A percentile compares a stretch with the other conserved stretches of the same genome.
Conservation (phyloP, 225 moss, liverwort and hornwort species). For the Pleurozium schreberi region DNA sequence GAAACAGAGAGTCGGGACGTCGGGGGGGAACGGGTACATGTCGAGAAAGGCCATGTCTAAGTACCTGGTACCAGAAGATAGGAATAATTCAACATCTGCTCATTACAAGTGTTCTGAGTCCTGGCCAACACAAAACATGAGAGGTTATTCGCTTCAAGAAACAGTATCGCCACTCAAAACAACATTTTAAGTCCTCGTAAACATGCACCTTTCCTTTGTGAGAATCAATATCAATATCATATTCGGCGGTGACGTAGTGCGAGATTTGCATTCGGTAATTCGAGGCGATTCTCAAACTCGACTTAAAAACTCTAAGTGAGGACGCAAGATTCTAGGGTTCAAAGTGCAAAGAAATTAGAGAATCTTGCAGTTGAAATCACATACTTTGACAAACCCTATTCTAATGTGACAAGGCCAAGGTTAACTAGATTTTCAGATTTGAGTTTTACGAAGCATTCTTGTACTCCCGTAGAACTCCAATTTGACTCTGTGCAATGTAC, state of each 20-base stretch:
- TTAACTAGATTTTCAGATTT: background rate
- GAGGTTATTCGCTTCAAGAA: background rate
- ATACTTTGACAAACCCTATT: no score
- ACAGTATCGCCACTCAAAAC: background rate
- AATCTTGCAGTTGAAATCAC: background rate
- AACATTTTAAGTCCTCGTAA: background rate
- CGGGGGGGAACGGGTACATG: constrained; percentile 35
- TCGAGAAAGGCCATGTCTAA: constrained; percentile 32
- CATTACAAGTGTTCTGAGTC: background rate
- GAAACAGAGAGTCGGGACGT: constrained; percentile 59
- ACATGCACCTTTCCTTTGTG: background rate
- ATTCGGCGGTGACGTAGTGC: background rate
- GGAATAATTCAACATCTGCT: constrained; percentile 14
- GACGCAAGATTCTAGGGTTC: background rate
- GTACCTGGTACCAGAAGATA: constrained; percentile 85
- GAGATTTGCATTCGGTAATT: background rate
- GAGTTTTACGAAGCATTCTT: background rate
- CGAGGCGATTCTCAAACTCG: background rate
- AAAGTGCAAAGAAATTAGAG: background rate
- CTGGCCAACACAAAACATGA: constrained; percentile 2
- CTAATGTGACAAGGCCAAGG: no score
- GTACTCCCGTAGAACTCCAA: background rate
- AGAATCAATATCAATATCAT: background rate
- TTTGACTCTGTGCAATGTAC: background rate
- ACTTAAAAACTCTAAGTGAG: background rate